Base-by-base conservation (phyloP, 345 rosid genomes). In the Linum usitatissimum region DNA sequence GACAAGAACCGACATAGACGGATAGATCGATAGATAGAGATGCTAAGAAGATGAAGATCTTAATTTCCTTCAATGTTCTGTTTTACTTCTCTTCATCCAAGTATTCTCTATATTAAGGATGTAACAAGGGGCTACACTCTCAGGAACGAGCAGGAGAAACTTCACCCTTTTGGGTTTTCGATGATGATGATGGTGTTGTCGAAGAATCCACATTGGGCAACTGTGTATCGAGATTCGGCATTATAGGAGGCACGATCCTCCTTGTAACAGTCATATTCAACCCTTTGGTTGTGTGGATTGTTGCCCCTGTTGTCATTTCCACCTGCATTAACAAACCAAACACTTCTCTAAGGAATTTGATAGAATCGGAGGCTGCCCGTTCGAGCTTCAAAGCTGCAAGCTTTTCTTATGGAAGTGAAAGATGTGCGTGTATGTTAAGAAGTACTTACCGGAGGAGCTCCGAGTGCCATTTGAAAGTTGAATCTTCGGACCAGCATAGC, bases 241-340 rank as follows among this genome's bases (percentile, higher is more conserved):
- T n/a, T 55, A 78, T 67, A 0, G 83, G 83, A 68, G 88, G 83
- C 53, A 67, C 71, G 9, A 74, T 74, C 70, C 97, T 80, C 68
- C 60, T 68, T 9, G 88, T 83, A 19, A 86, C 84, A 0, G 84
- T 83, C 91, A 91, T 70, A 45, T 72, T 83, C 75, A 88, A 66
- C 60, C 97, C 97, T 75, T 83, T 76, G 0, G 94, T 86, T 2
- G 96, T 91, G 80, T 91, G 98, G 76, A 88, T 91, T 23, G 98
- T 88, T 64, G 98, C 98, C 71, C 98, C 95, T 21, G 96, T 91
- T 8, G 92, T 91, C 96, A 88, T 86, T 65, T 75, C 70, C 60
- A 91, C 96, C 96, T 91, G 83, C 72, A 75, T 2, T 13, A 61
- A 40, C 23, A 15, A 30, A 10, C n/a, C 10, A 18, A 15, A 18